Evolutionary conservation across 345 rosid species (phyloP).

Genomic region (Eucalyptus decipiens): DNA sequence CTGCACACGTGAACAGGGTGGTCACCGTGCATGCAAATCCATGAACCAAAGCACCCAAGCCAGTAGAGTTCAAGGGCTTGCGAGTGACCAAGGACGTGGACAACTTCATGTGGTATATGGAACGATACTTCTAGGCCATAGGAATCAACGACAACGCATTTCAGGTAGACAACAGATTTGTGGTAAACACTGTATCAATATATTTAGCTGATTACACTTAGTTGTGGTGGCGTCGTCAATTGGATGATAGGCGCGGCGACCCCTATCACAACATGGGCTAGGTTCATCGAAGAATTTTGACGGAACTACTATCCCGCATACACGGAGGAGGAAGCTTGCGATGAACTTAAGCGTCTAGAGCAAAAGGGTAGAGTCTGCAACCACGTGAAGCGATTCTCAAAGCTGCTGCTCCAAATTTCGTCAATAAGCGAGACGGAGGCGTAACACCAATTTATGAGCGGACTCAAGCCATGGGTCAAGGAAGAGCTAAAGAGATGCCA

Average conservation of each 20-base stretch:
- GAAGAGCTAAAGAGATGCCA: too few relatives aligned
- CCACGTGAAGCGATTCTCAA: accelerated
- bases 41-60: accelerated
- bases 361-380: accelerated
- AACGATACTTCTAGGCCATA: too few relatives aligned
- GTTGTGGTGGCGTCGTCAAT: accelerated
- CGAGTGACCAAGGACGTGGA: accelerated
- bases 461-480: too few relatives aligned
- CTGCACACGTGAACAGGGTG: accelerated
- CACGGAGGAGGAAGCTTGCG: too few relatives aligned
- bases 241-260: accelerated
- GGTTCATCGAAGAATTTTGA: accelerated
- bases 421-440: too few relatives aligned
- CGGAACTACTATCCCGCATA: accelerated
- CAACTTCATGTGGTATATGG: accelerated
- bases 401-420: accelerated
- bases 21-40: accelerated
- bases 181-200: accelerated
- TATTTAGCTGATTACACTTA: too few relatives aligned
- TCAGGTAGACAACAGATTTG: accelerated
- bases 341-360: too few relatives aligned
- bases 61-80: too few relatives aligned
- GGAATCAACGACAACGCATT: too few relatives aligned
- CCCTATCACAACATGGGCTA: too few relatives aligned
- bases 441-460: too few relatives aligned